phyloP scores from a whole-genome alignment of 176 grass and related monocot genomes.

The Zoysia japonica region DNA sequence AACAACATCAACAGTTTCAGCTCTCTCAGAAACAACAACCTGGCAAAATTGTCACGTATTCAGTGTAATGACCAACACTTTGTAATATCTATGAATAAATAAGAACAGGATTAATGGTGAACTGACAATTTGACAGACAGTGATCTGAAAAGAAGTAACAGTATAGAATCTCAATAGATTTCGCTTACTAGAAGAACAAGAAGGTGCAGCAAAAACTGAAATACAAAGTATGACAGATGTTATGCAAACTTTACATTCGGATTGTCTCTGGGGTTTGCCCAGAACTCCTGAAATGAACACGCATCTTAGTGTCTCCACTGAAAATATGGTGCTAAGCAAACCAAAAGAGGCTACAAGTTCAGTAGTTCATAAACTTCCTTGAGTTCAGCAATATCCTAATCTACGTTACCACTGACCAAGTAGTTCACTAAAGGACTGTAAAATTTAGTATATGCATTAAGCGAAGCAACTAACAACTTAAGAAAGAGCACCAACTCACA shows the following conservation, averaged over 20 bases:
- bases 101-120: background rate
- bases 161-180: background rate
- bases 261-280: background rate
- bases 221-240: background rate
- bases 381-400: constrained; percentile 26
- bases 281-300: background rate
- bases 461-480: background rate
- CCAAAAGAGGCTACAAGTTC: background rate
- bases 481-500: constrained; percentile 45
- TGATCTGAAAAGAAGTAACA: background rate
- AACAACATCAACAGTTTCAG: constrained; percentile 81
- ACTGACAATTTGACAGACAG: background rate
- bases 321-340: background rate
- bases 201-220: background rate
- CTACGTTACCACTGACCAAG: background rate
- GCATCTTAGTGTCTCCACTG: background rate
- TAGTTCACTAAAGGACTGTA: background rate
- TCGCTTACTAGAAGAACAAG: background rate
- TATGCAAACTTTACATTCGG: background rate
- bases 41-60: constrained; percentile 32
- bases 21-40: constrained; percentile 55
- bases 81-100: constrained; percentile 23
- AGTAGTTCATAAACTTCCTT: background rate
- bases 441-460: background rate
- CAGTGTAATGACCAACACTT: constrained; percentile 18